Evolutionary conservation across 768 basidiomycete genomes (phyloP).

Genomic region (Serendipita indica): DNA sequence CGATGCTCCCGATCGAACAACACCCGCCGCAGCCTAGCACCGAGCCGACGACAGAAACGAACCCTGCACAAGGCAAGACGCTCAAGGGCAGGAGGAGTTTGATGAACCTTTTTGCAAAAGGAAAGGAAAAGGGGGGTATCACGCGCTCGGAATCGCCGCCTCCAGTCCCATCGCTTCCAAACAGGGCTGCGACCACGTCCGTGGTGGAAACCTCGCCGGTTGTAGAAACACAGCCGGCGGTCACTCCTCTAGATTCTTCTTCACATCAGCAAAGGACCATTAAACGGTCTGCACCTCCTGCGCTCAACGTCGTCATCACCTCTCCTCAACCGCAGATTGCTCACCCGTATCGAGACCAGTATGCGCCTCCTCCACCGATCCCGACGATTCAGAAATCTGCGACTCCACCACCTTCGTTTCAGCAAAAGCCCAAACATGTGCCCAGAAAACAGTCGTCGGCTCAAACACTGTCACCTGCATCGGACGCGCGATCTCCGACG

Average conservation of each 20-base stretch:
- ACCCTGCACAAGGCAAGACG: constrained; percentile 26
- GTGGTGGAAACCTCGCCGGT: constrained; percentile 18
- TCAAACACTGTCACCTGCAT: background rate
- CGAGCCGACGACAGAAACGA: constrained; percentile 10
- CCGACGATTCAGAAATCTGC: background rate
- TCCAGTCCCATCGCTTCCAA: constrained; percentile 40
- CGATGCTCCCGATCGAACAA: constrained; percentile 25
- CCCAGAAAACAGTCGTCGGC: background rate
- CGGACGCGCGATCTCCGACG: background rate
- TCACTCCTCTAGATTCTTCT: constrained; percentile 18
- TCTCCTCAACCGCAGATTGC: background rate
- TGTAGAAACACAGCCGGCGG: constrained; percentile 18
- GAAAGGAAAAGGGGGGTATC: constrained; percentile 28
- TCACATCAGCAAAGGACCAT: constrained; percentile 16
- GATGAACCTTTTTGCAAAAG: constrained; percentile 54
- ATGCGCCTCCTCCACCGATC: background rate
- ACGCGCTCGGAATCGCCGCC: constrained; percentile 30
- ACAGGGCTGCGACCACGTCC: constrained; percentile 21
- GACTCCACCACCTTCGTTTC: background rate
- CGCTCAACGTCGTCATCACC: constrained; percentile 6
- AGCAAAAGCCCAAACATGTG: background rate
- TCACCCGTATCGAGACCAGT: background rate
- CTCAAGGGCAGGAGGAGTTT: constrained; percentile 70
- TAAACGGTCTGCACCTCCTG: background rate
- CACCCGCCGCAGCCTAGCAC: constrained; percentile 19